A percentile compares a stretch with the other conserved stretches of the same genome.
phyloP scores from a whole-genome alignment of 176 grass and related monocot genomes.

The Oryza coarctata region DNA sequence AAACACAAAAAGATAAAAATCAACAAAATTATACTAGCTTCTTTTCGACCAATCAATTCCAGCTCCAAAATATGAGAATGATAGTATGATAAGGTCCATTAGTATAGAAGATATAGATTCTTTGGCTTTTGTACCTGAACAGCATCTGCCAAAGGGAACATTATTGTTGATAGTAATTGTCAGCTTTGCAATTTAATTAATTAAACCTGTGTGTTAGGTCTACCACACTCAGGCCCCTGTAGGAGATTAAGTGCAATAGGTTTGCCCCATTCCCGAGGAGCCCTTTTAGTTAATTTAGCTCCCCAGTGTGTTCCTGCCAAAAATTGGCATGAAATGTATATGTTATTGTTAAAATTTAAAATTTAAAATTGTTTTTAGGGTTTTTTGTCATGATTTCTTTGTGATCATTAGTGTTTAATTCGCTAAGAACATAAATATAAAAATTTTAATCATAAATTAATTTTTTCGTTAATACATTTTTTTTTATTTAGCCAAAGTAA shows the following conservation, averaged over 20 bases:
- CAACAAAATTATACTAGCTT: not conserved
- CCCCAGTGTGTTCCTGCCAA: not conserved
- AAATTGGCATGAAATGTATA: no score
- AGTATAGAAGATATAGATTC: not conserved
- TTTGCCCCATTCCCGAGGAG: slow-evolving; percentile 20
- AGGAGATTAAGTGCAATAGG: not conserved
- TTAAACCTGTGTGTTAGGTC: not conserved
- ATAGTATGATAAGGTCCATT: not conserved
- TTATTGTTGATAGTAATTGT: not conserved
- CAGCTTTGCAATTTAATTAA: slow-evolving; percentile 20
- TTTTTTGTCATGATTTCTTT: no score
- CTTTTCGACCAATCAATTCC: slow-evolving; percentile 5
- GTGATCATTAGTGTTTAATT: no score
- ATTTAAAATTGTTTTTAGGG: no score
- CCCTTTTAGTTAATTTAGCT: slow-evolving; percentile 11
- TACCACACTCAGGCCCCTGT: not conserved
- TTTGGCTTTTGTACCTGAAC: slow-evolving; percentile 36
- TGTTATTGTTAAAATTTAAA: no score
- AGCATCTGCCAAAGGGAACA: slow-evolving; percentile 29
- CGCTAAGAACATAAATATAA: no score
- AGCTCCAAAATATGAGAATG: slow-evolving; percentile 6
- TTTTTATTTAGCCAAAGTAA: no score
- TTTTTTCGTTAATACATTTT: no score
- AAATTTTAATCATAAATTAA: no score
- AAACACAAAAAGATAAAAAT: not conserved